These are phyloP conservation scores for Dicorynia guianensis DNA, from an alignment of 306 rosid species.

Conservation along the genomic window DNA sequence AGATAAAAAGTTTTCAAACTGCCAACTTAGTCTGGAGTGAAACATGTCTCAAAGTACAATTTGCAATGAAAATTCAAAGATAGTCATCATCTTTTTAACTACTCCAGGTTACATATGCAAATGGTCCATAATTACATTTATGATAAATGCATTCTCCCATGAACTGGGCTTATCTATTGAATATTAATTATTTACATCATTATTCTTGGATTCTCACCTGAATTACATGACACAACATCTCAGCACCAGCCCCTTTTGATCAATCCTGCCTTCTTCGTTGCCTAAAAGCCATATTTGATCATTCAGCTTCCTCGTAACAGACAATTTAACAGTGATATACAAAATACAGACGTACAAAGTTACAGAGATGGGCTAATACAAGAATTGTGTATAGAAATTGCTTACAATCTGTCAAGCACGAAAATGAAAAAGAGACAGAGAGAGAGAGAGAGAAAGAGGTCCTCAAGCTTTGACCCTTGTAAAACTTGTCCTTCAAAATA, in stretches of 20 bases:
- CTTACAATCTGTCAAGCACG: neutral
- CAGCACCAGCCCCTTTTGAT: slow-evolving; percentile 70
- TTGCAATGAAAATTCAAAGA: neutral
- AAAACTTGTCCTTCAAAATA: neutral
- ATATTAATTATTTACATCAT: slow-evolving; percentile 42
- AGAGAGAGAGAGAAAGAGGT: neutral
- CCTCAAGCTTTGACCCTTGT: neutral
- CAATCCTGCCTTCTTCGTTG: slow-evolving; percentile 67
- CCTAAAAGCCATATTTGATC: slow-evolving; percentile 48
- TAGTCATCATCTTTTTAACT: slow-evolving; percentile 1
- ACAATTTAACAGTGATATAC: neutral
- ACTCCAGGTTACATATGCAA: slow-evolving; percentile 38
- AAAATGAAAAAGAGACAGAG: neutral
- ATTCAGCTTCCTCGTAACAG: slow-evolving; percentile 11
- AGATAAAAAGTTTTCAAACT: neutral
- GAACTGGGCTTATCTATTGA: slow-evolving; percentile 31
- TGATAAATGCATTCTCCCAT: slow-evolving; percentile 36
- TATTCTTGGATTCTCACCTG: slow-evolving; percentile 32
- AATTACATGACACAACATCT: slow-evolving; percentile 65
- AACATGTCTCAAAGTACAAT: slow-evolving; percentile 4
- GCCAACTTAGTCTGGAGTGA: neutral
- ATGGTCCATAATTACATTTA: slow-evolving; percentile 40
- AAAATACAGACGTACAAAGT: neutral
- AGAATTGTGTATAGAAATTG: neutral
- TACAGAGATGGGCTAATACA: neutral